These are phyloP conservation scores for Heliosperma pusillum DNA, from an alignment of 148 eudicot genomes.

Conservation along the genomic window DNA sequence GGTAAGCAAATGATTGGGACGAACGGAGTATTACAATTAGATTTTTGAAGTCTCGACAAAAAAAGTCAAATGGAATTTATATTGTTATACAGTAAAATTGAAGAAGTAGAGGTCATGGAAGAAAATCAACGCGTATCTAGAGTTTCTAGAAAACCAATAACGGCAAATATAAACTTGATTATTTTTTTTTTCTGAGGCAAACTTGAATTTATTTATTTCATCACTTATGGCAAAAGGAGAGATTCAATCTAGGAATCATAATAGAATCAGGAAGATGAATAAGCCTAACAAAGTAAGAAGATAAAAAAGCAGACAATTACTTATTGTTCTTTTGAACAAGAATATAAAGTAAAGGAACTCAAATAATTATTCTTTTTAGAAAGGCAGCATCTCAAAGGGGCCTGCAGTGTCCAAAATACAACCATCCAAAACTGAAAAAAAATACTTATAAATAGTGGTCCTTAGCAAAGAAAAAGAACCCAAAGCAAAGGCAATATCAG, in stretches of 20 bases:
- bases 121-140: not conserved
- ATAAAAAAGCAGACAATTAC: slow-evolving; percentile 17
- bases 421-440: slow-evolving; percentile 33
- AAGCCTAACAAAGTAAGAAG: slow-evolving; percentile 12
- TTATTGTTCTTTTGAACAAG: slow-evolving; percentile 19
- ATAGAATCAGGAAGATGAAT: slow-evolving; percentile 18
- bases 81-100: not conserved
- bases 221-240: not conserved
- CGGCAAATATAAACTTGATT: not conserved
- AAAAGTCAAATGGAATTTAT: not conserved
- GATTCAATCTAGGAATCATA: slow-evolving; percentile 21
- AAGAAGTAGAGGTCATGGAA: not conserved
- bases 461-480: slow-evolving; percentile 28
- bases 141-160: not conserved
- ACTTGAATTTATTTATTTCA: not conserved
- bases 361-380: not conserved
- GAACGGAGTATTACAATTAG: no score
- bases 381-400: slow-evolving; percentile 29
- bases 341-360: slow-evolving; percentile 12
- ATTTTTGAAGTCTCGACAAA: not conserved
- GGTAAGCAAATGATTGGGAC: no score
- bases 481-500: slow-evolving; percentile 32
- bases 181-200: not conserved
- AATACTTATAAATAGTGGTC: slow-evolving; percentile 25
- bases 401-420: slow-evolving; percentile 34